Base-by-base conservation (phyloP, 257 asterid species). In the Cordia subcordata region DNA sequence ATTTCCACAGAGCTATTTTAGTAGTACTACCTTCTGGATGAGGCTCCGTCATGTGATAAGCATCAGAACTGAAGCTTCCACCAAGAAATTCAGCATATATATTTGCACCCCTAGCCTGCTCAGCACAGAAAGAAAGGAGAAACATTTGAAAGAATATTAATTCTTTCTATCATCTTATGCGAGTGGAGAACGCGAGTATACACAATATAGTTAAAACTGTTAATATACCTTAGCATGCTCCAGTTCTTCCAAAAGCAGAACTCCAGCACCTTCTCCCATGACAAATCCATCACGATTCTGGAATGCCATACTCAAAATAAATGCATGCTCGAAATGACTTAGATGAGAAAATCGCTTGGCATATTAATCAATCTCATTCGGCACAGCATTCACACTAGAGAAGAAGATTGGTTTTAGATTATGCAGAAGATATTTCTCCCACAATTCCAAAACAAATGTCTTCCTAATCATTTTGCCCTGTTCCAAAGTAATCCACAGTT, bases 191-290 rank as follows among this genome's bases (percentile, higher is more conserved):
- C 4, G 35, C 6, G 35, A 27, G 6, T 27, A 1, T 1, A 27
- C 35, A 6, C 35, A 27, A 27, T 27, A 27, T 14, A 11, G 13
- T 49, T 8, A 4, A n/a, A 12, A 13, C 17, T 57, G 59, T 60
- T 46, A 16, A 11, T 20, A 68, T 73, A 85, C 96, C 96, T 85
- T 77, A 63, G 96, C 98, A 77, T 91, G 96, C 68, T 91, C 98
- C 67, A 91, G 95, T 77, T 91, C 98, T 72, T 91, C 98, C 76
- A 91, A 64, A 10, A 91, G 92, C 72, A 91, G 73, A 67, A 88
- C 98, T 65, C 96, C 98, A 71, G 96, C 79, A 53, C 98, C 98
- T 83, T 91, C 98, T 68, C 98, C 98, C 98, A 91, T 83, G 46
- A 91, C 98, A 77, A 91, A 91, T 39, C 98, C 98, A 75, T 91